Evolutionary conservation across 768 basidiomycete genomes (phyloP).

Genomic region (Tylopilus cervinicoccineus): DNA sequence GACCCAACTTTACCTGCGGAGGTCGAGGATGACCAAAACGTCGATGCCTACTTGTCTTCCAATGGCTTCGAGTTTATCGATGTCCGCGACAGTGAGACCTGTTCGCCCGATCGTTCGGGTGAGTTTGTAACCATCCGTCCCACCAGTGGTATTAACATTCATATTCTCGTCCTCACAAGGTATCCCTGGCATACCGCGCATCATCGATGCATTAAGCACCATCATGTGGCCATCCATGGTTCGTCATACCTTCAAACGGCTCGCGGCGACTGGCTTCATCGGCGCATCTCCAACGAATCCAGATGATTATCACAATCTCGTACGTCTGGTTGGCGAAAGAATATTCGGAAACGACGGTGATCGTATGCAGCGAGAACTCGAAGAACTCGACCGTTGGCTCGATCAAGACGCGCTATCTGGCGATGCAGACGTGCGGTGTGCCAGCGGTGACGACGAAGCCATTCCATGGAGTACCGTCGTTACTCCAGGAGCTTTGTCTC

Average conservation of each 20-base stretch:
- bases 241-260: conserved; percentile 8
- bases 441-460: conserved; percentile 14
- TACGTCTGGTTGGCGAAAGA: conserved; percentile 17
- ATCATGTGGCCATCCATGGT: conserved; percentile 88
- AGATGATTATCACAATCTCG: conserved; percentile 20
- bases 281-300: not conserved
- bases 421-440: conserved; percentile 15
- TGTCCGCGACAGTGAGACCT: conserved; percentile 11
- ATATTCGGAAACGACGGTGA: conserved; percentile 27
- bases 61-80: conserved; percentile 80
- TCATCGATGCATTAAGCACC: conserved; percentile 76
- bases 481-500: conserved; percentile 28
- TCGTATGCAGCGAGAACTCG: conserved; percentile 48
- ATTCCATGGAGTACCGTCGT: conserved; percentile 41
- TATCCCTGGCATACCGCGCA: conserved; percentile 57
- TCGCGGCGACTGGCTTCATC: not conserved
- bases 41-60: conserved; percentile 63
- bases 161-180: conserved; percentile 30
- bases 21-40: conserved; percentile 47
- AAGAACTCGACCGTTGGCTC: conserved; percentile 60
- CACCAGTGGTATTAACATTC: not conserved
- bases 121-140: not conserved
- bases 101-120: conserved; percentile 17
- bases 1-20: conserved; percentile 19
- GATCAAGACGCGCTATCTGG: conserved; percentile 36